Percentiles rank a stretch among this genome's conserved stretches.
phyloP scores from a whole-genome alignment of 2,329 filamentous ascomycete genomes.

The Aspergillus brasiliensis region DNA sequence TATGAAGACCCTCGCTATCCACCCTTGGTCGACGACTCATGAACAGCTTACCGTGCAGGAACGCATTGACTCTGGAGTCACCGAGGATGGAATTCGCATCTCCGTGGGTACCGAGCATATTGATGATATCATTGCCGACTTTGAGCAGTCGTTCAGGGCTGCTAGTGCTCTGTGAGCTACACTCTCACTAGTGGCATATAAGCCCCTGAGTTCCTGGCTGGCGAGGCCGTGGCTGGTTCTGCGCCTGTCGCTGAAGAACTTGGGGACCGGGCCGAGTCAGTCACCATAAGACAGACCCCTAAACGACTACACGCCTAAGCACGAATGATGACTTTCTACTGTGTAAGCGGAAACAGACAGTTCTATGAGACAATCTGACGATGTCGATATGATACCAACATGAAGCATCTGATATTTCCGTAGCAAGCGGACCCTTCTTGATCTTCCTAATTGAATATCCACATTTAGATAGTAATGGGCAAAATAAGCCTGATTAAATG shows the following conservation, averaged over 20 bases:
- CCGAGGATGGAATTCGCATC: conserved; percentile 87
- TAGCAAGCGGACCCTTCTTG: too few species aligned
- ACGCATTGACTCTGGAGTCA: conserved; percentile 77
- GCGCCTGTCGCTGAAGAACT: not conserved
- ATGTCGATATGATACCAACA: too few species aligned
- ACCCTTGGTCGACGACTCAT: conserved; percentile 94
- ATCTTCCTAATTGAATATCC: too few species aligned
- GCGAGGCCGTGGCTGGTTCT: not conserved
- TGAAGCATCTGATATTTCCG: too few species aligned
- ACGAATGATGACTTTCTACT: too few species aligned
- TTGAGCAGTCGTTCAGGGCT: conserved; percentile 82
- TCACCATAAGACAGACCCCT: too few species aligned
- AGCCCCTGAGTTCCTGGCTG: not conserved
- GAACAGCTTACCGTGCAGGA: conserved; percentile 86
- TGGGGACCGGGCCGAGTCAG: not conserved
- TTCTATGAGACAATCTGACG: too few species aligned
- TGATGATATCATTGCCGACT: conserved; percentile 94
- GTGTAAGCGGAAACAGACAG: too few species aligned
- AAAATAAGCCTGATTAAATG: too few species aligned
- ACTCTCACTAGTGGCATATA: not conserved
- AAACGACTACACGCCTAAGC: too few species aligned
- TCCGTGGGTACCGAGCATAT: conserved; percentile 96
- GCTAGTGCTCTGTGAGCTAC: conserved; percentile 28
- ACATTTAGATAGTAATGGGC: too few species aligned
- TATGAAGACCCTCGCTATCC: conserved; percentile 90